Base-by-base conservation (phyloP, 2,329 filamentous ascomycete genomes). In the Aspergillus sp. region DNA sequence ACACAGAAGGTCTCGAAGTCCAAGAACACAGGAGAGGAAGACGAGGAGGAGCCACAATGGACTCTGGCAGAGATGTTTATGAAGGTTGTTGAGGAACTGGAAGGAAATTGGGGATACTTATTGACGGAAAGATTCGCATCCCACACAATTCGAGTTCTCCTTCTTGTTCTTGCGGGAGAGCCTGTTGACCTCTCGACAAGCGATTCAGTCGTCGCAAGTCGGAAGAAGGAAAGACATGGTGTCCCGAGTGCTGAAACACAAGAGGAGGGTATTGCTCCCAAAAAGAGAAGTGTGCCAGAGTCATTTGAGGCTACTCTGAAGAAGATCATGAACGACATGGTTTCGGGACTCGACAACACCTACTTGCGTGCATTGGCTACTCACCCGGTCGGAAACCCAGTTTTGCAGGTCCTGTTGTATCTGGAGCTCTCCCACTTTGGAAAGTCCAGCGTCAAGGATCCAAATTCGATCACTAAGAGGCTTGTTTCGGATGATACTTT, bases 61-160 rank as follows among this genome's bases (percentile, higher is more conserved):
- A 82, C 83, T 3, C 88, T 96, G 81, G 91, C 95, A 66, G 83
- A 85, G 42, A 74, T 95, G 45, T 94, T 95, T 62, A 76, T 97
- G 37, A 76, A 83, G 48, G 88, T 89, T 1, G 74, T 95, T 40
- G 85, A 90, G 51, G 93, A 97, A 70, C 72, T 98, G n/a, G 85
- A 95, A 62, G 85, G 83, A 9, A 85, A 90, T 49, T 75, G 96
- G 58, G 82, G 85, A 19, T 93, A 83, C 58, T 74, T 98, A 7
- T 77, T 97, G 59, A 95, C 89, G 1, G 89, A 97, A 62, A 70
- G 75, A 38, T 97, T 95, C 61, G 93, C 90, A 5, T 97, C 93
- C 0, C 93, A 98, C 61, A 86, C 88, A 0, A 75, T 98, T 35
- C 82, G 93, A 38, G 88, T 95, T 0, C 76, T 98, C 7, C 74